Percentiles rank a stretch among this genome's conserved stretches.
Evolutionary conservation across 139 green algal species (phyloP).

Genomic region (Monoraphidium neglectum): DNA sequence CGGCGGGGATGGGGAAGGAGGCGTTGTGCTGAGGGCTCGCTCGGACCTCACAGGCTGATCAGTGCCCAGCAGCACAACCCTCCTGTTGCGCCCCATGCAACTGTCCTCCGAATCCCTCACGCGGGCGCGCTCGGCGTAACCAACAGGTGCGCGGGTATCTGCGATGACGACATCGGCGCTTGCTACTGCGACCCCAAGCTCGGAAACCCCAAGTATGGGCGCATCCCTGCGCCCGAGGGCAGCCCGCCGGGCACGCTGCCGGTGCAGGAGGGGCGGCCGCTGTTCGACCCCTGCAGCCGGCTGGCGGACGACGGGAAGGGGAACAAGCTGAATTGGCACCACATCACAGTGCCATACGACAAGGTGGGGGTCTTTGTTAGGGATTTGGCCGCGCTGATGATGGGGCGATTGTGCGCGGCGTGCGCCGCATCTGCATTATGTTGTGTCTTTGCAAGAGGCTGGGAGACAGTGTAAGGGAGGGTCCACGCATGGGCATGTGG

Average conservation of each 20-base stretch:
- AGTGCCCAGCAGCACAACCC: not conserved
- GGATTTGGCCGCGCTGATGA: conserved; percentile 4
- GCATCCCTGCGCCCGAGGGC: conserved; percentile 33
- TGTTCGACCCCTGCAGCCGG: conserved; percentile 38
- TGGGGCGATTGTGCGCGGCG: not conserved
- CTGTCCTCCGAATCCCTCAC: not conserved
- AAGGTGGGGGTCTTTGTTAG: conserved; percentile 16
- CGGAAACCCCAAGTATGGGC: conserved; percentile 30
- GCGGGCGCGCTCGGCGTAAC: too few relatives aligned
- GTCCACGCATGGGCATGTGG: too few relatives aligned
- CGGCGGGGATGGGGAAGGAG: too few relatives aligned
- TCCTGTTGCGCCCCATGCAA: not conserved
- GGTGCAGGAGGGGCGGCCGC: conserved; percentile 21
- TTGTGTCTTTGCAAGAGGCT: too few relatives aligned
- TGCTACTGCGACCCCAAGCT: conserved; percentile 61
- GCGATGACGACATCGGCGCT: conserved; percentile 45
- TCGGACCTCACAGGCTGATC: not conserved
- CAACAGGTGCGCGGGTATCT: conserved; percentile 43
- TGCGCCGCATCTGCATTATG: not conserved
- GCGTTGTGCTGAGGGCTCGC: too few relatives aligned
- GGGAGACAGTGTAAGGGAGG: too few relatives aligned
- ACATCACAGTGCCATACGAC: not conserved
- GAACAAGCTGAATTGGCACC: conserved; percentile 35
- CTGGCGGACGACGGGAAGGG: conserved; percentile 45
- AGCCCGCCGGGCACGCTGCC: conserved; percentile 42